Percentiles rank a stretch among this genome's conserved stretches.
These are phyloP conservation scores for Rhinocladiella similis DNA, from an alignment of 2,329 filamentous ascomycete species.

Conservation along the genomic window DNA sequence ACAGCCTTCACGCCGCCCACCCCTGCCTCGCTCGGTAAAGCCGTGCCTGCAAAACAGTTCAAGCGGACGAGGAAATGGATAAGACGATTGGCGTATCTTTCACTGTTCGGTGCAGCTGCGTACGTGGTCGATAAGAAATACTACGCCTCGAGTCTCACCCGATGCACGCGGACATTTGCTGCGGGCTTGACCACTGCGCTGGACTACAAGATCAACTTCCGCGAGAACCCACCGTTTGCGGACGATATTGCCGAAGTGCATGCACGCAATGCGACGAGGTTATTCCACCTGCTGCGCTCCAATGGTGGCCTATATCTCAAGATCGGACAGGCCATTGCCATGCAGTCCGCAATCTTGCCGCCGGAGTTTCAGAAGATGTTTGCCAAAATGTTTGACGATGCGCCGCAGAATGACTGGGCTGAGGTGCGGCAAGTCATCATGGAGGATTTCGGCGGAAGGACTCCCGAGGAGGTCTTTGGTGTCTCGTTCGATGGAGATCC, in stretches of 20 bases:
- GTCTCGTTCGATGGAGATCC: constrained; percentile 72
- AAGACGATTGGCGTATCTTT: constrained; percentile 68
- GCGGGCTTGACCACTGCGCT: constrained; percentile 77
- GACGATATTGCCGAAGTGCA: constrained; percentile 77
- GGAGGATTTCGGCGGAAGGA: constrained; percentile 82
- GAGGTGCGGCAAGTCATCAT: constrained; percentile 82
- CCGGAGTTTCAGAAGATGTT: constrained; percentile 98
- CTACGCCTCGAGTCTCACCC: constrained; percentile 76
- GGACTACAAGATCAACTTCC: constrained; percentile 97
- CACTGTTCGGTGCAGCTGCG: constrained; percentile 58
- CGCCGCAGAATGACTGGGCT: constrained; percentile 85
- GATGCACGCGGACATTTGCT: constrained; percentile 78
- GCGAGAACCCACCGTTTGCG: constrained; percentile 71
- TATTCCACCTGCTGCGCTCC: constrained; percentile 76
- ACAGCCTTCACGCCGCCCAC: constrained; percentile 68
- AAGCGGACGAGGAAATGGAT: constrained; percentile 70
- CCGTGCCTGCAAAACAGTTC: constrained; percentile 70
- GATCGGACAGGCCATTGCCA: constrained; percentile 96
- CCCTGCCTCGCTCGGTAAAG: constrained; percentile 73
- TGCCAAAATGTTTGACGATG: constrained; percentile 93
- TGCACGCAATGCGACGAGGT: constrained; percentile 74
- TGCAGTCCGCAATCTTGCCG: constrained; percentile 93
- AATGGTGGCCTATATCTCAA: constrained; percentile 97
- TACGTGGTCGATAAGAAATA: constrained; percentile 71
- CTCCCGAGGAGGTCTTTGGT: constrained; percentile 87